phyloP scores from a whole-genome alignment of 441 rosid genomes.

The Manihot esculenta region DNA sequence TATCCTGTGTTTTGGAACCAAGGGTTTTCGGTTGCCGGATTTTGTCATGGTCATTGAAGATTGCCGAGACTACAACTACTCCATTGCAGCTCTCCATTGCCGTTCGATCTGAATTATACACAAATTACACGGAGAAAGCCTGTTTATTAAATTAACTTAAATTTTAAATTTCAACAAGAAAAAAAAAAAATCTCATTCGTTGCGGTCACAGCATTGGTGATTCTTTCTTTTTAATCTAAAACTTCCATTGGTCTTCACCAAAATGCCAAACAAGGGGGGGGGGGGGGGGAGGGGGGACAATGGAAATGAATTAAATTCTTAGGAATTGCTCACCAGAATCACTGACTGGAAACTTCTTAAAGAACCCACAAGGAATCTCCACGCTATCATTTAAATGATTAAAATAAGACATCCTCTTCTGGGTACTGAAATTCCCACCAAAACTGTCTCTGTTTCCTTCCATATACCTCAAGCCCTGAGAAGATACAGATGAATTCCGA shows the following conservation, averaged over 20 bases:
- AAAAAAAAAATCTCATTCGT: background rate
- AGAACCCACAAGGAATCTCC: constrained; percentile 81
- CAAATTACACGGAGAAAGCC: background rate
- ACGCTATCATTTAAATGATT: constrained; percentile 36
- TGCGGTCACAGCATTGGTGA: background rate
- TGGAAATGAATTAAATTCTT: background rate
- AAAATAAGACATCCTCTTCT: constrained; percentile 60
- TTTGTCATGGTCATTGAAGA: constrained; percentile 85
- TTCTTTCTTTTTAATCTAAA: background rate
- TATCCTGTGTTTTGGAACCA: constrained; percentile 56
- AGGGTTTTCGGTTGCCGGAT: constrained; percentile 82
- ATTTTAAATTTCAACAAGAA: background rate
- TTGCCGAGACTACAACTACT: constrained; percentile 80
- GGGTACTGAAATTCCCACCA: constrained; percentile 62
- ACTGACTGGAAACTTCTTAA: constrained; percentile 58
- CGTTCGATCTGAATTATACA: constrained; percentile 47
- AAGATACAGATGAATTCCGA: constrained; percentile 29
- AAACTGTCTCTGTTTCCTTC: constrained; percentile 43
- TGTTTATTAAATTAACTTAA: constrained; percentile 2
- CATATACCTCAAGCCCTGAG: constrained; percentile 49
- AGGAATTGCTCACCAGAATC: constrained; percentile 50
- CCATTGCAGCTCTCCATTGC: constrained; percentile 76
- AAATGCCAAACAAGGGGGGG: too few relatives aligned
- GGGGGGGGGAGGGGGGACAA: too few relatives aligned
- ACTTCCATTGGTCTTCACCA: background rate